Base-by-base conservation (phyloP, 2,329 filamentous ascomycete genomes). In the Xylaria digitata region DNA sequence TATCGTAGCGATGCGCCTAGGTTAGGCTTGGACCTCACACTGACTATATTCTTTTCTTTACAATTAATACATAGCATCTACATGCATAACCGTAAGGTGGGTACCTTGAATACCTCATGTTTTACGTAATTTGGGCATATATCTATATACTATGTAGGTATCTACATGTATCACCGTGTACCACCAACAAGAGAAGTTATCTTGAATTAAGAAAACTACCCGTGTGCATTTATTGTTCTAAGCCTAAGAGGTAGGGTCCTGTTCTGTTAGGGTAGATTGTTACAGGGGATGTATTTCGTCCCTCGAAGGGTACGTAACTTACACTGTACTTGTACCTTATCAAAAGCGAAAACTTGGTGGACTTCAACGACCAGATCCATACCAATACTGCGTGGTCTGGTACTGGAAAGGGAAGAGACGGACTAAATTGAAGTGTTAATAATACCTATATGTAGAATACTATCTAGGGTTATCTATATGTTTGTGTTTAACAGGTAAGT, bases 251-350 rank as follows among this genome's bases (percentile, higher is more conserved):
- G 5, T 26, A 26, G 26, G 26, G 26, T 26, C 26, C 21, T 43
- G 13, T 55, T 55, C 21, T 43, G 13, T 55, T 55, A 23, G 53
- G 21, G 26, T 26, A 26, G 26, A 26, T 45, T n/a, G 13, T 55
- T 15, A 55, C 2, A 21, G 26, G 37, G 21, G 3, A 21, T 11
- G 37, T 43, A 9, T 37, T 55, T 55, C 43, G 53, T 55, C 53
- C 15, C 21, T 17, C 17, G n/a, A 6, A 21, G 7, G 6, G 21
- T 21, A 6, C 9, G 1, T 45, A 21, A 6, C 8, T 21, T 21
- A 21, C 19, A 9, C 43, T 21, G n/a, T 4, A 21, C 43, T 21
- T 45, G n/a, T 45, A 45, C 19, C 19, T 37, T 34, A 5, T 26
- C 26, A 26, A 26, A 26, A 26, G 26, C 26, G 6, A 46, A 46